Evolutionary conservation across 2,329 filamentous ascomycete species (phyloP).

Genomic region (Biscogniauxia marginata): DNA sequence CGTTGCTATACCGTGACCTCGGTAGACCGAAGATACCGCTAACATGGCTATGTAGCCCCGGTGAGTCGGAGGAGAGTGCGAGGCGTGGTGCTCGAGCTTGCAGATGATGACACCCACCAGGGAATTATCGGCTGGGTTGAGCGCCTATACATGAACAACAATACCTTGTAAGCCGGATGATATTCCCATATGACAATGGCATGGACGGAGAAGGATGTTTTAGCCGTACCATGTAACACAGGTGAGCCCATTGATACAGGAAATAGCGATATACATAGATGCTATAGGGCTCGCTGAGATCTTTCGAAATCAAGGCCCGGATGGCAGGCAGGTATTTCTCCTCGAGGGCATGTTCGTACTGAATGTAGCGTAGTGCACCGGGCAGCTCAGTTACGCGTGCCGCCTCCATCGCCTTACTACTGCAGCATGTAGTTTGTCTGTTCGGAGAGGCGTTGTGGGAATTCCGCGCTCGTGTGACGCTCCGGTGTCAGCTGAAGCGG

Average conservation of each 20-base stretch:
- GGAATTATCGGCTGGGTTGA: constrained; percentile 57
- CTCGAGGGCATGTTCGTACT: constrained; percentile 62
- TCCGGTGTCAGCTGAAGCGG: background rate
- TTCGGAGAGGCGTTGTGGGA: background rate
- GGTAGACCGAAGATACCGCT: constrained; percentile 77
- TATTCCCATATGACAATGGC: background rate
- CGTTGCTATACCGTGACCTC: constrained; percentile 85
- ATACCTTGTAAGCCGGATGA: constrained; percentile 12
- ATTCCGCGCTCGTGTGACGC: background rate
- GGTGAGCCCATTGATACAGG: constrained; percentile 92
- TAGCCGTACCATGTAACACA: constrained; percentile 83
- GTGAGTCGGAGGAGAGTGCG: constrained; percentile 69
- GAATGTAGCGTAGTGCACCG: constrained; percentile 55
- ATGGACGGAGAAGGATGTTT: constrained; percentile 2
- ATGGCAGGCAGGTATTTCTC: constrained; percentile 76
- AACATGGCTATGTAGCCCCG: constrained; percentile 98
- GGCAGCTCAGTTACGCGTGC: constrained; percentile 36
- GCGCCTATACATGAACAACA: constrained; percentile 42
- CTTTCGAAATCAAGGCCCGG: constrained; percentile 88
- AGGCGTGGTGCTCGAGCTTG: constrained; percentile 88
- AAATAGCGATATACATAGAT: constrained; percentile 99
- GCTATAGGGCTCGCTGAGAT: constrained; percentile 96
- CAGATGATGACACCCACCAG: constrained; percentile 91
- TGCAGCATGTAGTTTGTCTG: background rate
- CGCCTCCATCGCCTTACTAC: constrained; percentile 33